Evolutionary conservation across 2,329 filamentous ascomycete species (phyloP), one percentile per base, ranked within the genome.

Genomic region (Microcera coccophila): DNA sequence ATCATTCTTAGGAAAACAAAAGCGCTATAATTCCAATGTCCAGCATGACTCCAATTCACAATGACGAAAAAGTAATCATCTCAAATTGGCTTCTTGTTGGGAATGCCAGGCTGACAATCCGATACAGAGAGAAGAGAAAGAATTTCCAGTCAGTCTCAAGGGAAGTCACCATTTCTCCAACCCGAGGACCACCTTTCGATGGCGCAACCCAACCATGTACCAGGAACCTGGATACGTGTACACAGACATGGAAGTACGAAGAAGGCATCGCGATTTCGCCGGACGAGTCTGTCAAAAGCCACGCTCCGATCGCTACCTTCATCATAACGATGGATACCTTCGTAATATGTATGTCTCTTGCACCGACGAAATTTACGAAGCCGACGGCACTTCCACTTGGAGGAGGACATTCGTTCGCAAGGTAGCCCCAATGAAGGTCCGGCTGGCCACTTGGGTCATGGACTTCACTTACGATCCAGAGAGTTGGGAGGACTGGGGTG

Each of bases 391-490:
- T 32, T 58, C 55, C n/a, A 58, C 55, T 33, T 58, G 55, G 55
- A 57, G 49, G 44, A 47, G 55, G 32, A 59, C 55, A 20, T 58
- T 54, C 36, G 52, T 59, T 31, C 53, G 50, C 34, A 57, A 54
- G 36, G 55, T 59, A 3, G 52, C 55, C 4, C 50, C 55, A 3
- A 31, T 54, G 22, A 58, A 58, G 38, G 47, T 58, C 21, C 50
- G 55, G 10, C 54, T 57, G 18, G 55, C 55, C 9, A 58, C 55
- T 3, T 58, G 55, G 55, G 52, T 58, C 28, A 48, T 59, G 10
- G 55, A 58, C 43, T 58, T 58, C 16, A 53, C 42, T 26, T 55
- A 58, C 15, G 55, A 58, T n/a, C 53, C 51, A 5, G 34, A 53
- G 38, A 57, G 53, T n/a, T 58, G 55, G 55, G 42, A 51, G 31